Conservation (phyloP, 129 eudicot species). For the Flaveria brownii region DNA sequence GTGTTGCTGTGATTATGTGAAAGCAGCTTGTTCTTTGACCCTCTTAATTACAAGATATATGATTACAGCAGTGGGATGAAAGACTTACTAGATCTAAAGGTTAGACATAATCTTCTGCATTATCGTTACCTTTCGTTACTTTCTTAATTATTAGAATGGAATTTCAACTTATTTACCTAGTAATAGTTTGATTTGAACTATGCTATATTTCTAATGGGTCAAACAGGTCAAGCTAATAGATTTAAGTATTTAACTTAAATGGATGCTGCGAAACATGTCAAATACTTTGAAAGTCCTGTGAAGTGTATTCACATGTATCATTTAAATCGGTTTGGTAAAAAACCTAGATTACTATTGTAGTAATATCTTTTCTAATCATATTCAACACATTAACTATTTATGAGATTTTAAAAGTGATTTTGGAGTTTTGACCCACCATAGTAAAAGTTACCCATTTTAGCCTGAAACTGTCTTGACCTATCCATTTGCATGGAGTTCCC, state of each 20-base stretch:
- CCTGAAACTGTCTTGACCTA: too few relatives aligned
- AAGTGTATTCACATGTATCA: slow-evolving; percentile 5
- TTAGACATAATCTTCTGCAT: slow-evolving; percentile 33
- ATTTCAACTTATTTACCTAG: neutral
- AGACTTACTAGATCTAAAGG: slow-evolving; percentile 73
- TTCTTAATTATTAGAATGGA: neutral
- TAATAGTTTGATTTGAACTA: neutral
- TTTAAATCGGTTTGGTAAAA: neutral
- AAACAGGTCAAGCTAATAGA: neutral
- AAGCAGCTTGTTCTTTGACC: slow-evolving; percentile 90
- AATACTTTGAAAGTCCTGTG: neutral
- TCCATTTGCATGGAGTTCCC: too few relatives aligned
- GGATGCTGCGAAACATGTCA: neutral
- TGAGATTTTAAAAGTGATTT: neutral
- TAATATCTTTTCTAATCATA: neutral
- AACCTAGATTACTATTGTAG: neutral
- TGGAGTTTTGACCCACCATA: neutral
- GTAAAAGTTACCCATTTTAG: neutral
- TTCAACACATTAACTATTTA: neutral
- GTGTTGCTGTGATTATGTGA: slow-evolving; percentile 31
- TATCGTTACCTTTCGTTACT: neutral
- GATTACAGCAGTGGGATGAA: slow-evolving; percentile 71
- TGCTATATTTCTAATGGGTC: neutral
- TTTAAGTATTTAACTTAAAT: neutral
- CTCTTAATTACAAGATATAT: slow-evolving; percentile 59